Evolutionary conservation across 805 yeast species (phyloP).

Genomic region (Maudiozyma barnettii): DNA sequence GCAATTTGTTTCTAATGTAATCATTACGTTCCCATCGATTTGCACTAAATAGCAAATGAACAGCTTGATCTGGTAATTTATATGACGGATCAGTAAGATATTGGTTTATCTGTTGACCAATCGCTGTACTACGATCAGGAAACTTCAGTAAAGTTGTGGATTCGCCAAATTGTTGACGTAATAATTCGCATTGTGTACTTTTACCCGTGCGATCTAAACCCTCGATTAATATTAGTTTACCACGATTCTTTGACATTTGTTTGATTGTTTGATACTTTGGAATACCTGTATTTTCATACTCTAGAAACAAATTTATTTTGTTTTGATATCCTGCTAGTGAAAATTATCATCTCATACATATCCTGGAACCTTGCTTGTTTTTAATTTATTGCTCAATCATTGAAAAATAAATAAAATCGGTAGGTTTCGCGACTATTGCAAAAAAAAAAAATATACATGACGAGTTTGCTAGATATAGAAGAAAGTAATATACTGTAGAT

Average conservation of each 20-base stretch:
- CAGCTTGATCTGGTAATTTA: slow-evolving; percentile 60
- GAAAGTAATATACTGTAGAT: no score
- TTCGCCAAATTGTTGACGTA: slow-evolving; percentile 28
- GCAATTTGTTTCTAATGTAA: slow-evolving; percentile 36
- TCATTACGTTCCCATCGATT: slow-evolving; percentile 82
- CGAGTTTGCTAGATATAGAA: no score
- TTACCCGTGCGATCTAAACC: slow-evolving; percentile 95
- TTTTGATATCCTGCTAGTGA: no score
- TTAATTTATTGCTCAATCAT: no score
- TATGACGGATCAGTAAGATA: slow-evolving; percentile 50
- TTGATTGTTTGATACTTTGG: no score
- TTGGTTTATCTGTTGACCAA: slow-evolving; percentile 68
- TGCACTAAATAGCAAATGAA: slow-evolving; percentile 83
- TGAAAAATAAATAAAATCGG: no score
- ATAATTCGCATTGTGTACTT: slow-evolving; percentile 59
- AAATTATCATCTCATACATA: no score
- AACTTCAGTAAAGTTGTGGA: slow-evolving; percentile 55
- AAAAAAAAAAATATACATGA: no score
- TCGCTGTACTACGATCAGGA: slow-evolving; percentile 78
- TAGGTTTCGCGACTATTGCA: no score
- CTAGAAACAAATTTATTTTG: no score
- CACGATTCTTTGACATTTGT: slow-evolving; percentile 34
- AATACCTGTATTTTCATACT: no score
- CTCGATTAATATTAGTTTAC: slow-evolving; percentile 71
- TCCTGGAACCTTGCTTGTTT: no score